These are phyloP conservation scores for Hippophae tibetana DNA, from an alignment of 306 rosid genomes.

Conservation along the genomic window DNA sequence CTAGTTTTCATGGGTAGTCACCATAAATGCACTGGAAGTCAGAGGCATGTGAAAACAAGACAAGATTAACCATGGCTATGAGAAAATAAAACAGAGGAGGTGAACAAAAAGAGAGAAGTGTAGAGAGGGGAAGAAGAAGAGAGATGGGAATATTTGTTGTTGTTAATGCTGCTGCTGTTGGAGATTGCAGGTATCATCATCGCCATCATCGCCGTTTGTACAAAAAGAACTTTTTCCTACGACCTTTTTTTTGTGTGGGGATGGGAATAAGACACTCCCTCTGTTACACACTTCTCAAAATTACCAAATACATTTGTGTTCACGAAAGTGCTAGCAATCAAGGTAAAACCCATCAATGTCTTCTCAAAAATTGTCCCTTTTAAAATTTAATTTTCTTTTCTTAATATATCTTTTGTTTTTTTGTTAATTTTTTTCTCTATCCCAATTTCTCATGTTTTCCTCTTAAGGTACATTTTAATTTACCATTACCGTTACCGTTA, in stretches of 20 bases:
- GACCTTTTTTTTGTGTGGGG: conserved; percentile 85
- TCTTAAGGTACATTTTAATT: too few species aligned
- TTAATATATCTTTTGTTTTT: too few species aligned
- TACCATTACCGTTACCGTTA: too few species aligned
- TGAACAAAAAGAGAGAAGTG: conserved; percentile 1
- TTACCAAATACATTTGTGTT: conserved; percentile 3
- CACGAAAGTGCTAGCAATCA: conserved; percentile 12
- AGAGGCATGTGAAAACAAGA: not conserved
- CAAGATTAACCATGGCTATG: conserved; percentile 15
- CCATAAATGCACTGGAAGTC: conserved; percentile 16
- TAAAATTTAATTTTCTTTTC: too few species aligned
- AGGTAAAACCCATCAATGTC: conserved; percentile 5
- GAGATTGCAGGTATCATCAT: conserved; percentile 65
- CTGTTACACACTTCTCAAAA: conserved; percentile 19
- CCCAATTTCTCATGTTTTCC: too few species aligned
- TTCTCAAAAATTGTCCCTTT: not conserved
- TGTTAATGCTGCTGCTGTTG: conserved; percentile 19
- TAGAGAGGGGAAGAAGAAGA: conserved; percentile 7
- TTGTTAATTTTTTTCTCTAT: too few species aligned
- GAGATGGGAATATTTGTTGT: conserved; percentile 10
- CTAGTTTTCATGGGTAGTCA: conserved; percentile 32
- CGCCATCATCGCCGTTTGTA: conserved; percentile 69
- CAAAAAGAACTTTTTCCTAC: conserved; percentile 83
- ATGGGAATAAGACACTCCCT: conserved; percentile 33
- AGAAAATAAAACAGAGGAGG: not conserved